These are phyloP conservation scores for Pleurotus sapidus DNA, from an alignment of 768 basidiomycete species.

Conservation along the genomic window DNA sequence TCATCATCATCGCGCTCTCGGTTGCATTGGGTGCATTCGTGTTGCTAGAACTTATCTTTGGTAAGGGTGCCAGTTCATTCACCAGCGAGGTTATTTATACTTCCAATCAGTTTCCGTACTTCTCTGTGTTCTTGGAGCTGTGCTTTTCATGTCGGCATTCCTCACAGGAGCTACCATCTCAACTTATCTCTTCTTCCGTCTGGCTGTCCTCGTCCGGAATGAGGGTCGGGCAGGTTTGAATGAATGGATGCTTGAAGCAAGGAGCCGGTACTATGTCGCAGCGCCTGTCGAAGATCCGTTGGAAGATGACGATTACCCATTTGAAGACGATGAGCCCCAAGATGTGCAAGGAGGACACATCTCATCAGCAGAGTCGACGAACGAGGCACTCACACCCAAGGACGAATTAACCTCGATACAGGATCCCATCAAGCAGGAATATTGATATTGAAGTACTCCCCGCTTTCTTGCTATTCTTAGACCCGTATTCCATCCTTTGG, in stretches of 20 bases:
- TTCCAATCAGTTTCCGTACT: slow-evolving; percentile 16
- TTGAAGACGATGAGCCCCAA: background rate
- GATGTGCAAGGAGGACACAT: background rate
- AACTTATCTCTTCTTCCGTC: slow-evolving; percentile 18
- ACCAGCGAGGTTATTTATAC: background rate
- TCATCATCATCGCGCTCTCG: slow-evolving; percentile 31
- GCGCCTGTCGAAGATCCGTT: background rate
- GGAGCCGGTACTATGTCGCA: slow-evolving; percentile 7
- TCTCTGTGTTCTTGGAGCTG: slow-evolving; percentile 14
- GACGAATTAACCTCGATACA: background rate
- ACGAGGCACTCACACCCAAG: background rate
- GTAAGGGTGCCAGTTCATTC: slow-evolving; percentile 19
- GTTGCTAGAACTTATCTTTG: slow-evolving; percentile 23
- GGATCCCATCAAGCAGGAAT: background rate
- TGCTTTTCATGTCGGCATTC: slow-evolving; percentile 19
- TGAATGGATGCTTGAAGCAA: slow-evolving; percentile 17
- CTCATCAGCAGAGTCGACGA: background rate
- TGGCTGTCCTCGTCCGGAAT: slow-evolving; percentile 14
- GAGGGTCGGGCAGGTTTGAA: slow-evolving; percentile 19
- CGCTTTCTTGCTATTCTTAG: background rate
- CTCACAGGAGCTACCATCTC: slow-evolving; percentile 17
- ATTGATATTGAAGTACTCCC: background rate
- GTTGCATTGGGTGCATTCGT: slow-evolving; percentile 28
- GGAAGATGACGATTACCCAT: background rate
- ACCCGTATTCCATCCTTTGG: background rate